Percentiles rank a stretch among this genome's conserved stretches.
phyloP scores from a whole-genome alignment of 768 basidiomycete species.

The Lyophyllum atratum region DNA sequence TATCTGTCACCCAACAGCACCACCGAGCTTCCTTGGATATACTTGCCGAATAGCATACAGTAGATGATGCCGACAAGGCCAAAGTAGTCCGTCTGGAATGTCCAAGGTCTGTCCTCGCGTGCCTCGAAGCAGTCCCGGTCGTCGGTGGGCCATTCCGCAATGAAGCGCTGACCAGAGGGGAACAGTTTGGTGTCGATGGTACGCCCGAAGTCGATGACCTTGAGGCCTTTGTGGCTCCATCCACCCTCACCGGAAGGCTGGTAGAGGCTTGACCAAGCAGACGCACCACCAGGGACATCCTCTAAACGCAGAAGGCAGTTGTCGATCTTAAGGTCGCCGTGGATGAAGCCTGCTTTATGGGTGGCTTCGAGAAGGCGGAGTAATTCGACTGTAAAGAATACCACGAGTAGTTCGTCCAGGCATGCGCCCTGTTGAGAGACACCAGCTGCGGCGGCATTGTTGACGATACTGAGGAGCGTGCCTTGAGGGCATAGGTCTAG shows the following conservation, averaged over 20 bases:
- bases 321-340: conserved; percentile 98
- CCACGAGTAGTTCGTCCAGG: conserved; percentile 89
- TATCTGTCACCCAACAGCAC: conserved; percentile 41
- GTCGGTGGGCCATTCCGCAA: conserved; percentile 88
- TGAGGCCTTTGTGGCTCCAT: conserved; percentile 87
- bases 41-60: conserved; percentile 96
- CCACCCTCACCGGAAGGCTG: conserved; percentile 77
- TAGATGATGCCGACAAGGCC: conserved; percentile 94
- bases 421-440: conserved; percentile 79
- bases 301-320: conserved; percentile 95
- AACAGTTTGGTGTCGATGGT: conserved; percentile 86
- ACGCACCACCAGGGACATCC: conserved; percentile 69
- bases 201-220: conserved; percentile 97
- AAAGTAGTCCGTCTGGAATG: conserved; percentile 93
- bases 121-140: conserved; percentile 93
- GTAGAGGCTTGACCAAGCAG: conserved; percentile 77
- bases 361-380: conserved; percentile 80
- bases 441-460: conserved; percentile 74
- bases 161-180: conserved; percentile 76
- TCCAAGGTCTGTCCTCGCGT: conserved; percentile 83
- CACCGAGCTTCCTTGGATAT: conserved; percentile 77
- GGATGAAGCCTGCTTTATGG: conserved; percentile 84
- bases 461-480: conserved; percentile 89
- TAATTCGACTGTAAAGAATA: conserved; percentile 95
- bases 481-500: conserved; percentile 91